Base-by-base conservation (phyloP, 371 early-diverging fungal genomes). In the Mucor velutinosus region DNA sequence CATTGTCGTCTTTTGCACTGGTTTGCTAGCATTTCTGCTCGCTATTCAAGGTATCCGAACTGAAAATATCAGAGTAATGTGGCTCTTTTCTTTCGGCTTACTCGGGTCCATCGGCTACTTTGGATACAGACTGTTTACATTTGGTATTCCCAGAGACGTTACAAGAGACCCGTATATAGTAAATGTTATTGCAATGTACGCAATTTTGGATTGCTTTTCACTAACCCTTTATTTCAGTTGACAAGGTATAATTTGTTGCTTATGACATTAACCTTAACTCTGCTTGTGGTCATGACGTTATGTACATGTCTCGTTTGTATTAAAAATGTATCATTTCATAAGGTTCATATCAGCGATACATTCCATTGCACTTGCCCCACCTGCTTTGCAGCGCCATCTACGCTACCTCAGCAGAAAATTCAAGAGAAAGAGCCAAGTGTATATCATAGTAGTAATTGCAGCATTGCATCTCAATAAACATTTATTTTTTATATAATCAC, bases 91-190 rank as follows among this genome's bases (percentile, higher is more conserved):
- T 30, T 11, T 41, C 0, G 23, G 45, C 15, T 12, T 49, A 5
- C 15, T 67, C 15, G 33, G 53, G 23, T 67, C 63, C 5, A 53
- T 72, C 19, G 72, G 66, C 17, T 77, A 77, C 35, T 65, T 77
- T 49, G 70, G 51, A 3, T 74, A 69, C 39, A 58, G 77, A 10
- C 55, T 70, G 0, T 70, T 62, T 59, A 63, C 66, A 10, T 74
- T 77, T 57, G 68, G 62, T 7, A 56, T 71, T 23, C 56, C 70
- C 8, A 29, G 55, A 41, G 32, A 30, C 1, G 8, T 47, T 14
- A 29, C 62, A 35, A 29, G 27, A 15, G 75, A 77, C 65, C 72
- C 70, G 1, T 77, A 67, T 57, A 41, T 55, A 57, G 77, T 76
- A 74, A 64, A 59, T 65, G 17, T 39, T 35, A 32, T 47, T 58